These are phyloP conservation scores for Spongispora temasekensis DNA, from an alignment of 1,284 basidiomycete species.

Conservation along the genomic window DNA sequence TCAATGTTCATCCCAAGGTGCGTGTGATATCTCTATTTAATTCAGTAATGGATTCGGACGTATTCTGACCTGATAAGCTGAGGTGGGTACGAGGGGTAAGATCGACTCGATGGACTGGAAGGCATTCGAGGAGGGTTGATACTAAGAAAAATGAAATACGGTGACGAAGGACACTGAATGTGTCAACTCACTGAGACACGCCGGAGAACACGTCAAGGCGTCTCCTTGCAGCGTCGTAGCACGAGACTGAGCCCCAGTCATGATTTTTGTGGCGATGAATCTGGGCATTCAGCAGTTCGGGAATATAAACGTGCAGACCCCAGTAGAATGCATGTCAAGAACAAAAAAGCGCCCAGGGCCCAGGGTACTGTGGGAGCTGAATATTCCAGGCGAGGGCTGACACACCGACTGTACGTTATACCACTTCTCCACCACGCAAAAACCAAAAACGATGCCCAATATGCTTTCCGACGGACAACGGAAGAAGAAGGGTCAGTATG, in stretches of 20 bases:
- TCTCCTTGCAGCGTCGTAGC: slow-evolving; percentile 64
- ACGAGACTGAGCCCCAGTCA: slow-evolving; percentile 70
- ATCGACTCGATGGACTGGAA: slow-evolving; percentile 50
- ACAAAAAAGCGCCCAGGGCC: no score
- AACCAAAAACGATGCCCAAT: no score
- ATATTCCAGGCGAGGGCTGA: no score
- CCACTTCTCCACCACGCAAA: no score
- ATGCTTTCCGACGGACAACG: no score
- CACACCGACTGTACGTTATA: no score
- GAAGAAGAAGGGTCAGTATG: no score
- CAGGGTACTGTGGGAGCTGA: no score
- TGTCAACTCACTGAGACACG: slow-evolving; percentile 55
- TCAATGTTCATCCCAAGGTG: slow-evolving; percentile 54
- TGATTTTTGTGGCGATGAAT: slow-evolving; percentile 40
- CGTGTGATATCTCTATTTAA: slow-evolving; percentile 56
- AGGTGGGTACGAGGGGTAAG: slow-evolving; percentile 44
- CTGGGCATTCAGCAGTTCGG: no score
- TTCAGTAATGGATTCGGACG: slow-evolving; percentile 49
- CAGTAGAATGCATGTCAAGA: no score
- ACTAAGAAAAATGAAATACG: slow-evolving; percentile 39
- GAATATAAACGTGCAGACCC: no score
- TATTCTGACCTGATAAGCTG: slow-evolving; percentile 58
- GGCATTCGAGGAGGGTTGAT: slow-evolving; percentile 48
- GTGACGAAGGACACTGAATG: no score
- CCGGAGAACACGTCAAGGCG: slow-evolving; percentile 62